A percentile compares a stretch with the other conserved stretches of the same genome.
Conservation (phyloP, 208 protist genomes). For the Trypanosoma caninum region DNA sequence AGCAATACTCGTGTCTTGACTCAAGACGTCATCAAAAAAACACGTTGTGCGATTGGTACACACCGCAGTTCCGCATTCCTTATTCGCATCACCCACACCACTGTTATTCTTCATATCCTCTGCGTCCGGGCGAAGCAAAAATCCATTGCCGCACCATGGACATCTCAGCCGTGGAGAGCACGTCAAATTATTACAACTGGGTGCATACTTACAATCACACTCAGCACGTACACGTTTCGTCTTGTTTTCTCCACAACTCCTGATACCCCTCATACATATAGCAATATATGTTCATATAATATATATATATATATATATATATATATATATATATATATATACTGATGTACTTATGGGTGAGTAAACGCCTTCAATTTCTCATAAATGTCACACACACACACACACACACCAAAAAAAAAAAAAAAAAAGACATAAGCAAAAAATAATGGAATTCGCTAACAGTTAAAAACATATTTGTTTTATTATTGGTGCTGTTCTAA, state of each 20-base stretch:
- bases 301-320: no score
- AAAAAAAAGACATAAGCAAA: slow-evolving; percentile 13
- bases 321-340: slow-evolving; percentile 7
- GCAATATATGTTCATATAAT: no score
- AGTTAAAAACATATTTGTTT: no score
- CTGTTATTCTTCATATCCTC: background rate
- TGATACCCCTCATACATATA: no score
- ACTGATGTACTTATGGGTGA: background rate
- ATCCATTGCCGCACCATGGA: slow-evolving; percentile 29
- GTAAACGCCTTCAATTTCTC: background rate
- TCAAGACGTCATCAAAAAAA: slow-evolving; percentile 6
- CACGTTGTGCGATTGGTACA: slow-evolving; percentile 21
- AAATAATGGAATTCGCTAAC: background rate
- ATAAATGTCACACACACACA: background rate
- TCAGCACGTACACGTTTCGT: background rate
- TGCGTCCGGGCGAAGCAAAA: slow-evolving; percentile 4
- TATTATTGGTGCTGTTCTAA: no score
- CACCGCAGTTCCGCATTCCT: no score
- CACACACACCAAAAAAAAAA: slow-evolving; percentile 16
- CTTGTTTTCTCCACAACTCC: no score
- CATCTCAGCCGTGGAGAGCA: slow-evolving; percentile 16
- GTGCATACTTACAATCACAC: no score
- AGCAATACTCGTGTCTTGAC: slow-evolving; percentile 16
- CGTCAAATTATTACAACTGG: no score
- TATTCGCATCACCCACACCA: background rate